Base-by-base conservation (phyloP, 345 rosid genomes). In the Lepidium sativum region DNA sequence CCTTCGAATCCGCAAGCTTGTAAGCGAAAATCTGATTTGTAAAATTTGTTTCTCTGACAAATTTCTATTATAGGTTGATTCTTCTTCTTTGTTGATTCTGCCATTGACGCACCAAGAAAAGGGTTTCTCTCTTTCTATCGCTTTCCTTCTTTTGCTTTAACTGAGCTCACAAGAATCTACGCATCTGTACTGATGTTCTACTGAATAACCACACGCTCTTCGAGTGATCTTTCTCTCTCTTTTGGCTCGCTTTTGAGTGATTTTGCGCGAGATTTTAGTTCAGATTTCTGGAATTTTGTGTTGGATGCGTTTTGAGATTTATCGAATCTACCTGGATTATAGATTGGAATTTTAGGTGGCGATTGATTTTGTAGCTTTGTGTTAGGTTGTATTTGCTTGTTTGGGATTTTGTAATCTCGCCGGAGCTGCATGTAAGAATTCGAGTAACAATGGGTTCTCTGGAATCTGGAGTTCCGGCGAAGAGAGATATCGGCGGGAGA, bases 401-500 rank as follows among this genome's bases (percentile, higher is more conserved):
- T n/a, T n/a, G n/a, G n/a, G n/a, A n/a, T n/a, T n/a, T n/a, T n/a
- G n/a, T n/a, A n/a, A n/a, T n/a, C n/a, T 62, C 56, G 34, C 41
- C 31, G 27, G 71, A 65, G 66, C 59, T 66, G 71, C 67, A 65
- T 66, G 77, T 72, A 15, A 16, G 32, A 8, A 2, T 10, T 38
- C 12, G 35, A 40, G 6, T 27, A 37, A 68, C 14, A 1, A 94
- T 94, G 99, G 97, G 95, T 60, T 94, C 95, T 27, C 65, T 86
- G 23, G 96, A 85, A 67, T 67, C 74, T 54, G 88, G 80, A 69
- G 58, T 79, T 70, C 79, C 90, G 31, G 60, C 60, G 72, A 87
- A 81, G 82, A 81, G 86, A 43, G 77, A 65, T 27, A 65, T 5
- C 48, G 38, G 34, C 18, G 72, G 29, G 52, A 54, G 73, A 60